Evolutionary conservation across 2,329 filamentous ascomycete genomes (phyloP).

Genomic region (Pochonia chlamydosporia): DNA sequence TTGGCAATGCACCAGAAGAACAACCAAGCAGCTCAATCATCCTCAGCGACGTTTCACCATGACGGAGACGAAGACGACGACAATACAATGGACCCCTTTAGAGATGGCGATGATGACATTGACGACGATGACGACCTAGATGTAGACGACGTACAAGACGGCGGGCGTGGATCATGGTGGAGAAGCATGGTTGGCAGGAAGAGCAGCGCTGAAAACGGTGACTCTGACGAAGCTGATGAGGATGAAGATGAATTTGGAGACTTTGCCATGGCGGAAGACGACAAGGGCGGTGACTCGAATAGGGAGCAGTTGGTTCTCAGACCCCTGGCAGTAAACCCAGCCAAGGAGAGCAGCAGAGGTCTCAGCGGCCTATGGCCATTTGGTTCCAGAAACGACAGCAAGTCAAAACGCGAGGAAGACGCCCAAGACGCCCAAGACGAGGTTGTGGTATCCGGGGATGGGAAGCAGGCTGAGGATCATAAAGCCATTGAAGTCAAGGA

Average conservation of each 20-base stretch:
- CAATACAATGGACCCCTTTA: slow-evolving; percentile 37
- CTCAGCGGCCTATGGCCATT: slow-evolving; percentile 56
- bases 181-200: slow-evolving; percentile 30
- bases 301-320: slow-evolving; percentile 44
- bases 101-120: slow-evolving; percentile 46
- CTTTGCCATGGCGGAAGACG: slow-evolving; percentile 58
- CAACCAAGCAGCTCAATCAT: slow-evolving; percentile 40
- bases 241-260: slow-evolving; percentile 64
- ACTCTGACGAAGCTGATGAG: slow-evolving; percentile 47
- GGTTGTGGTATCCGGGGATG: slow-evolving; percentile 1
- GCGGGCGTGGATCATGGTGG: slow-evolving; percentile 42
- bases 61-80: slow-evolving; percentile 34
- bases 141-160: slow-evolving; percentile 32
- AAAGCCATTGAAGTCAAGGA: slow-evolving; percentile 47
- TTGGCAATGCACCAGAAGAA: slow-evolving; percentile 71
- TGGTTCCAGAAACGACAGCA: slow-evolving; percentile 31
- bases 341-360: slow-evolving; percentile 30
- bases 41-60: slow-evolving; percentile 33
- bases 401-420: slow-evolving; percentile 21
- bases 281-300: slow-evolving; percentile 20
- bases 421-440: slow-evolving; percentile 21
- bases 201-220: slow-evolving; percentile 38
- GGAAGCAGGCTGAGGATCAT: slow-evolving; percentile 23
- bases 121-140: slow-evolving; percentile 47
- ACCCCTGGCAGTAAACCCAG: slow-evolving; percentile 48